These are phyloP conservation scores for Cercospora sp. DNA, from an alignment of 2,329 filamentous ascomycete genomes.

Conservation along the genomic window DNA sequence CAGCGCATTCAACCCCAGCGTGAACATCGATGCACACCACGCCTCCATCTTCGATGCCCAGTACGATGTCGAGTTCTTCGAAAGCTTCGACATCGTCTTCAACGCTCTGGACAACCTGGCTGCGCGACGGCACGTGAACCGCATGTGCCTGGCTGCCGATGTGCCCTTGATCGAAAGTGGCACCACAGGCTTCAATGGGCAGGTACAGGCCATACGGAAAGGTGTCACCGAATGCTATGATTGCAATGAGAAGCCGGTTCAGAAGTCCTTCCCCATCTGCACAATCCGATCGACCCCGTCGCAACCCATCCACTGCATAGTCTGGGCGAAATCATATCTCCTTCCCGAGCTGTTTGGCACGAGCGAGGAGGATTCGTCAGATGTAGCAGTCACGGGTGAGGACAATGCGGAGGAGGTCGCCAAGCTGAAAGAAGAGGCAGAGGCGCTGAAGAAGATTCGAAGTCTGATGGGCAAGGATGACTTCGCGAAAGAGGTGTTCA, in stretches of 20 bases:
- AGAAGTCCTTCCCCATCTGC: conserved; percentile 93
- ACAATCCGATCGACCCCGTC: conserved; percentile 95
- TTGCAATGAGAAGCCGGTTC: conserved; percentile 83
- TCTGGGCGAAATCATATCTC: conserved; percentile 97
- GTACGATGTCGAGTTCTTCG: conserved; percentile 89
- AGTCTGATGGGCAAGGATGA: conserved; percentile 74
- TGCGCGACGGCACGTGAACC: conserved; percentile 90
- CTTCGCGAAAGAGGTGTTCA: conserved; percentile 79
- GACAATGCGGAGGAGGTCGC: conserved; percentile 88
- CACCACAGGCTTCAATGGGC: conserved; percentile 95
- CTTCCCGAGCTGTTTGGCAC: conserved; percentile 91
- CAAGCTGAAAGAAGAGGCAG: conserved; percentile 79
- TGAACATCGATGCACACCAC: conserved; percentile 84
- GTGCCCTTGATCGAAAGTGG: conserved; percentile 93
- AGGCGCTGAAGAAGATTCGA: conserved; percentile 79
- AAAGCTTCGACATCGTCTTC: conserved; percentile 80
- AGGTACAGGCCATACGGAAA: conserved; percentile 91
- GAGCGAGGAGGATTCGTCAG: conserved; percentile 79
- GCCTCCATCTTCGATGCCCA: conserved; percentile 89
- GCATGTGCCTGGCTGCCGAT: conserved; percentile 90
- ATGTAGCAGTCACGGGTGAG: conserved; percentile 77
- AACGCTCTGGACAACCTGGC: conserved; percentile 97
- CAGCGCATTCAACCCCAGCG: conserved; percentile 82
- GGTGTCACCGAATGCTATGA: conserved; percentile 94
- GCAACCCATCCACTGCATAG: conserved; percentile 96